Conservation (phyloP, 306 rosid genomes). For the Quercus engelmannii region DNA sequence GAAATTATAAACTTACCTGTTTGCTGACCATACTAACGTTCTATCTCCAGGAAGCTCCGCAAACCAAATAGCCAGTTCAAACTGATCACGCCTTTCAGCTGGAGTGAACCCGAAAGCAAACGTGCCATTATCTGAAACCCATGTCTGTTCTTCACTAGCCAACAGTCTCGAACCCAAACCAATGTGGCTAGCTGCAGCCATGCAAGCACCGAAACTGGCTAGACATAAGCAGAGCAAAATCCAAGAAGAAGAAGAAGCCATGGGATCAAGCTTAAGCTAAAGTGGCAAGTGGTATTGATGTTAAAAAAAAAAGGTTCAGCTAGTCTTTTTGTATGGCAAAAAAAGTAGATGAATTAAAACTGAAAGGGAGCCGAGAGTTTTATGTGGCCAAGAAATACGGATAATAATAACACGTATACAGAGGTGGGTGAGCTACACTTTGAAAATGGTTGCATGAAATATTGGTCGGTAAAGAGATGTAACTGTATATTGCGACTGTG, state of each 20-base stretch:
- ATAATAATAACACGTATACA: slow-evolving; percentile 34
- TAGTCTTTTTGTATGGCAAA: slow-evolving; percentile 10
- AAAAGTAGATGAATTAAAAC: not conserved
- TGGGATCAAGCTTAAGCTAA: slow-evolving; percentile 8
- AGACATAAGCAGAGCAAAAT: slow-evolving; percentile 24
- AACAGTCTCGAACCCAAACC: slow-evolving; percentile 53
- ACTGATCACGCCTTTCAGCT: slow-evolving; percentile 13
- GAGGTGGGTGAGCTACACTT: slow-evolving; percentile 75
- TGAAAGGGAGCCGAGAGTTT: slow-evolving; percentile 9
- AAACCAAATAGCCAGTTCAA: slow-evolving; percentile 76
- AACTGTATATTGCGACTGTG: slow-evolving; percentile 1
- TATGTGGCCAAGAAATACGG: slow-evolving; percentile 12
- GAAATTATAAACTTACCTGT: slow-evolving; percentile 35
- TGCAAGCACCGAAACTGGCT: slow-evolving; percentile 23
- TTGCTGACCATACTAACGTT: slow-evolving; percentile 74
- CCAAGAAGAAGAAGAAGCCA: slow-evolving; percentile 21
- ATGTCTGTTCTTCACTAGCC: slow-evolving; percentile 43
- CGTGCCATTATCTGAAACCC: slow-evolving; percentile 80
- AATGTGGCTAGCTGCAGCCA: slow-evolving; percentile 40
- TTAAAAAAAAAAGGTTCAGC: not conserved
- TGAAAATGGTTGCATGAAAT: slow-evolving; percentile 43
- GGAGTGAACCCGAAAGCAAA: slow-evolving; percentile 85
- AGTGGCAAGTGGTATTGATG: not conserved
- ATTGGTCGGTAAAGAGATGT: slow-evolving; percentile 52
- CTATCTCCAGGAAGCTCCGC: slow-evolving; percentile 73